These are phyloP conservation scores for Fusarium transvaalense DNA, from an alignment of 2,329 filamentous ascomycete species.

Conservation along the genomic window DNA sequence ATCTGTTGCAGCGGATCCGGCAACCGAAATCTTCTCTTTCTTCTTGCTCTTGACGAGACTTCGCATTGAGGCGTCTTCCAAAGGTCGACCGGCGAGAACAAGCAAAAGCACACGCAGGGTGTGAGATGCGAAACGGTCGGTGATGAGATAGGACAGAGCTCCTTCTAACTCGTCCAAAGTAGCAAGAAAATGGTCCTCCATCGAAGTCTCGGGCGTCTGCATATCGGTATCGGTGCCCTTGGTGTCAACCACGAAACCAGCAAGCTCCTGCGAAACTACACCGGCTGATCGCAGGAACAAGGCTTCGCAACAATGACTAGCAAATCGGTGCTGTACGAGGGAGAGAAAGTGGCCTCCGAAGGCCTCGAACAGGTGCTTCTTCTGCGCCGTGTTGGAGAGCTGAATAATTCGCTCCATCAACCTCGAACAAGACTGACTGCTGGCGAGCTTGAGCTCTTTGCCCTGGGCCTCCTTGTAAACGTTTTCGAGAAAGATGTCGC, in stretches of 20 bases:
- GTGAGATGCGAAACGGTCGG: constrained; percentile 91
- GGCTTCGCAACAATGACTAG: constrained; percentile 96
- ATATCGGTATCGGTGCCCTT: constrained; percentile 60
- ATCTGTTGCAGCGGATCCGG: constrained; percentile 64
- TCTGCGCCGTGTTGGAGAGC: constrained; percentile 80
- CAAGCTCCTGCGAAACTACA: constrained; percentile 79
- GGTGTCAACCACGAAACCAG: constrained; percentile 58
- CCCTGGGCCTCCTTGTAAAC: constrained; percentile 88
- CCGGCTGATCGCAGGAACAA: constrained; percentile 88
- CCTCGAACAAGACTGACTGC: constrained; percentile 94
- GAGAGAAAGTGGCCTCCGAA: constrained; percentile 90
- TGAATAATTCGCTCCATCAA: constrained; percentile 92
- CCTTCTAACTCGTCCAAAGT: constrained; percentile 90
- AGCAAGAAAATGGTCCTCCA: constrained; percentile 87
- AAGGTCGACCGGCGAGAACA: constrained; percentile 84
- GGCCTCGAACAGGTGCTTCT: constrained; percentile 87
- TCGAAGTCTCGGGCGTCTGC: constrained; percentile 68
- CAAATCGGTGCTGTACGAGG: constrained; percentile 94
- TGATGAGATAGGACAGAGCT: constrained; percentile 84
- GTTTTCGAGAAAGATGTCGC: constrained; percentile 78
- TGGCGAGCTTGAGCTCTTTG: constrained; percentile 96
- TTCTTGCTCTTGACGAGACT: constrained; percentile 89
- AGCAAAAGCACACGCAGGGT: constrained; percentile 87
- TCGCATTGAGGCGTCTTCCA: constrained; percentile 76
- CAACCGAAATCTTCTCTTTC: constrained; percentile 84